Evolutionary conservation across 2,329 filamentous ascomycete species (phyloP).

Genomic region (Penicillium sp.): DNA sequence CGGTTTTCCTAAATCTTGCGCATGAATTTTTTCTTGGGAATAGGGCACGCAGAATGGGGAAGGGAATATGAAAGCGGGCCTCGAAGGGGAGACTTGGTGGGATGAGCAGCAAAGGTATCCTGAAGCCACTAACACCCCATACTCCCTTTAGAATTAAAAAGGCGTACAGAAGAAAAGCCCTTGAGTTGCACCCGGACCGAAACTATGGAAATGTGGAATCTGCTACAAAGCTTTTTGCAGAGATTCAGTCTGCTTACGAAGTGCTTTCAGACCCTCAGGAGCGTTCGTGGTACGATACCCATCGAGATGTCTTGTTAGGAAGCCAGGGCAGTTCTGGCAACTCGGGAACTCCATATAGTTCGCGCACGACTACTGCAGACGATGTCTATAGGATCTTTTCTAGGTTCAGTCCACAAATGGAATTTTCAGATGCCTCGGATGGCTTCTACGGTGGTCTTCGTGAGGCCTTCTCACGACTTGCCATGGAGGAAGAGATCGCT

Average conservation of each 20-base stretch:
- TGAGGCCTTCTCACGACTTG: constrained; percentile 69
- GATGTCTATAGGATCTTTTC: constrained; percentile 71
- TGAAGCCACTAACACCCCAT: constrained; percentile 52
- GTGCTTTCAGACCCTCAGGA: constrained; percentile 94
- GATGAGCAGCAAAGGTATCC: too few species aligned
- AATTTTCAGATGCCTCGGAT: constrained; percentile 67
- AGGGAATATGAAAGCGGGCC: too few species aligned
- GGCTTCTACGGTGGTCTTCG: constrained; percentile 79
- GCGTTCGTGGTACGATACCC: constrained; percentile 93
- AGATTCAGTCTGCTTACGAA: constrained; percentile 87
- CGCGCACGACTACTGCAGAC: too few species aligned
- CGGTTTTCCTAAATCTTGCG: too few species aligned
- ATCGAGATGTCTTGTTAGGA: constrained; percentile 75
- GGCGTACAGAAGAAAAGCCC: constrained; percentile 78
- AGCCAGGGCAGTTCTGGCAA: too few species aligned
- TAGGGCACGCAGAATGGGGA: too few species aligned
- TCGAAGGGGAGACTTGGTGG: too few species aligned
- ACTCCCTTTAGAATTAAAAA: constrained; percentile 70
- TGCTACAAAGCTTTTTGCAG: constrained; percentile 77
- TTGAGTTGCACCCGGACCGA: constrained; percentile 89
- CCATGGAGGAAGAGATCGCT: constrained; percentile 67
- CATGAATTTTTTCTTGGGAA: too few species aligned
- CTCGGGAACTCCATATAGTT: too few species aligned
- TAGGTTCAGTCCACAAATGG: constrained; percentile 66
- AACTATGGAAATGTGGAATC: constrained; percentile 79